phyloP scores from a whole-genome alignment of 345 rosid genomes.

The Brassica juncea region DNA sequence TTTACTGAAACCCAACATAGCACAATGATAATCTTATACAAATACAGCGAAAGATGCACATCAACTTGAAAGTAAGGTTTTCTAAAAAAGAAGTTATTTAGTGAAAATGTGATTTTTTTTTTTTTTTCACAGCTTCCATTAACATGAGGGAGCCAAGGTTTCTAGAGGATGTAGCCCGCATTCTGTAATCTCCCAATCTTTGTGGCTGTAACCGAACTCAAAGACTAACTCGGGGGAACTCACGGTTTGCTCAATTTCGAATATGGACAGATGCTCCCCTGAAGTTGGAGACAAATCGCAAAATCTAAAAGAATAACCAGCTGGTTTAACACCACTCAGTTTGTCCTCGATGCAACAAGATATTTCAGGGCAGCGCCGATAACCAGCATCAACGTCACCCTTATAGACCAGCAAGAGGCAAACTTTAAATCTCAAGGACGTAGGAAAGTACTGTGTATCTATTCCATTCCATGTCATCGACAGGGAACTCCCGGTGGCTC shows the following conservation, averaged over 20 bases:
- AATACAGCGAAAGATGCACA: neutral
- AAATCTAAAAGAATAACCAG: neutral
- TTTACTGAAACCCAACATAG: neutral
- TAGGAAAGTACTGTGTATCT: neutral
- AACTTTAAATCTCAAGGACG: neutral
- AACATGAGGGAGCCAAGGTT: neutral
- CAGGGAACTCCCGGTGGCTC: neutral
- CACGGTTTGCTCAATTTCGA: neutral
- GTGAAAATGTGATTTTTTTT: neutral
- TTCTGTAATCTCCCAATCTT: neutral
- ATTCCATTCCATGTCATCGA: neutral
- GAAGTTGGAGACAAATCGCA: neutral
- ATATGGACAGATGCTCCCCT: neutral
- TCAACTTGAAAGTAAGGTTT: neutral
- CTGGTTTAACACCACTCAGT: neutral
- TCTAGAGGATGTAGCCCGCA: neutral
- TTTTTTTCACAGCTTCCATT: neutral
- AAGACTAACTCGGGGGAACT: neutral
- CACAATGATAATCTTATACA: neutral
- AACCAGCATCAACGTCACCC: neutral
- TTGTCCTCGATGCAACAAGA: neutral
- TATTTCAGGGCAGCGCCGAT: too few species aligned
- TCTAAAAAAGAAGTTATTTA: neutral
- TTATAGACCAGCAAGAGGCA: neutral
- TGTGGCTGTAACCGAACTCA: neutral